phyloP scores from a whole-genome alignment of 441 rosid genomes.

The Gossypium schwendimanii region DNA sequence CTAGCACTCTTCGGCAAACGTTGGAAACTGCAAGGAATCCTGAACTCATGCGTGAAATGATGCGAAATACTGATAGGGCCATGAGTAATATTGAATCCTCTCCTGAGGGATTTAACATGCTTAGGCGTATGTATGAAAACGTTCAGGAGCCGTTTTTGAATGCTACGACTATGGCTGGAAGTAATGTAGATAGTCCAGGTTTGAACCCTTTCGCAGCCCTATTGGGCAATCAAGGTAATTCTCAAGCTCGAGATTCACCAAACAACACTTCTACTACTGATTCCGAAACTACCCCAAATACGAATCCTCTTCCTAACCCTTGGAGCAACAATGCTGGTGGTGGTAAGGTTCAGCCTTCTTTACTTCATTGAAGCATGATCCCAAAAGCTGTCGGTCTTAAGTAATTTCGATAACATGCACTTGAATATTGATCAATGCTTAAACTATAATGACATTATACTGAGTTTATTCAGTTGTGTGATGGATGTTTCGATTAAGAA shows the following conservation, averaged over 20 bases:
- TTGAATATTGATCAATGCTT: not conserved
- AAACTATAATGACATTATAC: not conserved
- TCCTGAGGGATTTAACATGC: conserved; percentile 64
- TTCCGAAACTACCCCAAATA: conserved; percentile 47
- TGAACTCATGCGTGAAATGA: conserved; percentile 70
- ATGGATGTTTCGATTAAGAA: not conserved
- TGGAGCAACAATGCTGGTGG: conserved; percentile 44
- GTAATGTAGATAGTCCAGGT: conserved; percentile 33
- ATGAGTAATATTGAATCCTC: conserved; percentile 64
- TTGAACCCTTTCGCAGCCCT: not conserved
- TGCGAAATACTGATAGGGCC: conserved; percentile 56
- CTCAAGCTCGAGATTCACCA: conserved; percentile 2
- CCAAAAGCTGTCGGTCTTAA: not conserved
- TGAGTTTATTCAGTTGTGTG: not conserved
- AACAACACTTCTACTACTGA: conserved; percentile 35
- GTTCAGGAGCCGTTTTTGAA: conserved; percentile 56
- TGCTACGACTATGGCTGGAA: conserved; percentile 52
- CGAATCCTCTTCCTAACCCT: conserved; percentile 67
- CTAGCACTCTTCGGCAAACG: conserved; percentile 51
- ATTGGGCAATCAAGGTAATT: not conserved
- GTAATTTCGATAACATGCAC: not conserved
- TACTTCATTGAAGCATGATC: not conserved
- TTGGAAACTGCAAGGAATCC: conserved; percentile 60
- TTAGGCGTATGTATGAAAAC: conserved; percentile 66
- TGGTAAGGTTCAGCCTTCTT: conserved; percentile 30